phyloP scores from a whole-genome alignment of 345 rosid species.

The Camelina hispida region DNA sequence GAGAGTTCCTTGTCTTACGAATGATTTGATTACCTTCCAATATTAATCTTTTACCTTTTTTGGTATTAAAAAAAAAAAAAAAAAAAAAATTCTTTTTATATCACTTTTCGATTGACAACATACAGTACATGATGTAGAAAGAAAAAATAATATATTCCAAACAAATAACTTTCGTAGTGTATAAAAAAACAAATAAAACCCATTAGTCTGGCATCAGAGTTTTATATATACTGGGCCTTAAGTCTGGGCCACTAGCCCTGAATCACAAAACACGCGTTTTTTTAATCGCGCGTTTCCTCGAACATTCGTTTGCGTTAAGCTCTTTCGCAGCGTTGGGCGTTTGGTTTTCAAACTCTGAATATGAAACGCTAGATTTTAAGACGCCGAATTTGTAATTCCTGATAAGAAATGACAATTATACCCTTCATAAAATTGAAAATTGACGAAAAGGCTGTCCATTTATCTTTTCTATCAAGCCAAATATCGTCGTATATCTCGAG shows the following conservation, averaged over 20 bases:
- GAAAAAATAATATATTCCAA: not conserved
- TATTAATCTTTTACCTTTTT: not conserved
- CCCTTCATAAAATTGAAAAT: not conserved
- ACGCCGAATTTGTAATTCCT: not conserved
- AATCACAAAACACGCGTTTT: not conserved
- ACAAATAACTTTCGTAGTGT: not conserved
- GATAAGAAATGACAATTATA: not conserved
- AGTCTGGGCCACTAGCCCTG: not conserved
- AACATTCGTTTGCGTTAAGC: too few species aligned
- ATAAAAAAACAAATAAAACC: too few species aligned
- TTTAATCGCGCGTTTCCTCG: too few species aligned
- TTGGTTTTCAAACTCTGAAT: not conserved
- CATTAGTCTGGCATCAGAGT: not conserved
- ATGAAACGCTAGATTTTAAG: constrained; percentile 5
- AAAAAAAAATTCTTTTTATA: too few species aligned
- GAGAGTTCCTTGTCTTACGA: constrained; percentile 17
- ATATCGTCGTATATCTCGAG: not conserved
- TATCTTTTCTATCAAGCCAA: constrained; percentile 39
- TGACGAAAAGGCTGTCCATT: not conserved
- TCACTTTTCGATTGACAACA: too few species aligned
- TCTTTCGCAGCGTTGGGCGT: constrained; percentile 4
- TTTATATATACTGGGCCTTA: not conserved
- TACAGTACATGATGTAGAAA: not conserved
- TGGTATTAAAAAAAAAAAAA: too few species aligned
- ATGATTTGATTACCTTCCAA: constrained; percentile 28